Evolutionary conservation across 352 stramenopile genomes (phyloP).

Genomic region (Pythium oligandrum): DNA sequence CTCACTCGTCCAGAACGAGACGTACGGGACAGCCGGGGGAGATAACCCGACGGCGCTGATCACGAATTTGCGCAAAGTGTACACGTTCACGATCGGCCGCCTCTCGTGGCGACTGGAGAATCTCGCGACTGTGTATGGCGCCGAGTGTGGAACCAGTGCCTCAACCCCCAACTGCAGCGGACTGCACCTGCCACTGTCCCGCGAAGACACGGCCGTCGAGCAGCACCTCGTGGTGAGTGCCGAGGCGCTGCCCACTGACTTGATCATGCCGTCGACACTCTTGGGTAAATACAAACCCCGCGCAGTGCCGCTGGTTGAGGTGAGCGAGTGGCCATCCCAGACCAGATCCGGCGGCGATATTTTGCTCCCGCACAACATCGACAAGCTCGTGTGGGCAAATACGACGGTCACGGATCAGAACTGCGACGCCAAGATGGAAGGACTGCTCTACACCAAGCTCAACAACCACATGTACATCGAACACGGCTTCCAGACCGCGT

Average conservation of each 20-base stretch:
- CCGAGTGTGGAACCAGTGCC: constrained; percentile 2
- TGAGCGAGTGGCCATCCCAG: neutral
- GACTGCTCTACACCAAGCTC: neutral
- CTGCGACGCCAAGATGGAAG: neutral
- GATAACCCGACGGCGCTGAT: neutral
- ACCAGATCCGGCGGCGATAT: constrained; percentile 2
- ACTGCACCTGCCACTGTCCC: neutral
- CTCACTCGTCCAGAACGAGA: constrained; percentile 1
- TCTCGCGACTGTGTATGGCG: constrained; percentile 11
- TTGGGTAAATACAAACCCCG: neutral
- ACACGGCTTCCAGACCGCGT: constrained; percentile 4
- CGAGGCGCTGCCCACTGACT: neutral
- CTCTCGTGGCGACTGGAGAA: constrained; percentile 12
- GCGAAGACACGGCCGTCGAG: neutral
- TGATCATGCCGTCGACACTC: constrained; percentile 2
- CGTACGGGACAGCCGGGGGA: neutral
- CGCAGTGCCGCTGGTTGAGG: neutral
- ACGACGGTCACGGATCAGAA: too few species aligned
- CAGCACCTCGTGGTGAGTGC: constrained; percentile 3
- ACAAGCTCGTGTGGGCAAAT: neutral
- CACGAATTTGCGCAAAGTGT: constrained; percentile 21
- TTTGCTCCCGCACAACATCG: constrained; percentile 5
- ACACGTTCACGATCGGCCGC: constrained; percentile 18
- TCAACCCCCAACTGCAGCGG: constrained; percentile 3
- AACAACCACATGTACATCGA: constrained; percentile 14